Conservation (phyloP, 2,329 filamentous ascomycete species). For the Phaeosphaeriaceae sp. region DNA sequence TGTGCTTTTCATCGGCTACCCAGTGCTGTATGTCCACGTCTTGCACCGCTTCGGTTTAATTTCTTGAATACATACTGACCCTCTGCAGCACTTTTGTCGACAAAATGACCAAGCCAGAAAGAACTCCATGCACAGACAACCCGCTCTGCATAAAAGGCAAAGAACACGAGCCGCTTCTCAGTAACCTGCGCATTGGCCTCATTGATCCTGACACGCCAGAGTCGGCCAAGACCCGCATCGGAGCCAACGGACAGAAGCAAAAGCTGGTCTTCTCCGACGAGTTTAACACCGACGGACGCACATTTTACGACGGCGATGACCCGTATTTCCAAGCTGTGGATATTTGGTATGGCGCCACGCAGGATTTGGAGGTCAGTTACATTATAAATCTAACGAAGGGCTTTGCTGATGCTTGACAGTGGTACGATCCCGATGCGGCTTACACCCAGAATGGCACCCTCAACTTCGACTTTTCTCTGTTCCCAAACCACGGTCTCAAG, state of each 20-base stretch:
- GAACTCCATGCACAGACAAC: conserved; percentile 50
- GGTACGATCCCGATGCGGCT: conserved; percentile 74
- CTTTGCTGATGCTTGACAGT: conserved; percentile 50
- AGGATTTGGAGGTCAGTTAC: conserved; percentile 66
- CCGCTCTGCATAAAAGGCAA: conserved; percentile 60
- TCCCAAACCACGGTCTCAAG: conserved; percentile 68
- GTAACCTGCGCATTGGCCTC: conserved; percentile 66
- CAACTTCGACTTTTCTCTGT: conserved; percentile 70
- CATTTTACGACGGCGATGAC: conserved; percentile 75
- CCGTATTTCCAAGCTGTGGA: conserved; percentile 72
- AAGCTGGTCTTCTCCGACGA: conserved; percentile 76
- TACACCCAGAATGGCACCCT: conserved; percentile 68
- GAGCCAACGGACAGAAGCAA: conserved; percentile 66
- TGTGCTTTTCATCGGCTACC: conserved; percentile 72
- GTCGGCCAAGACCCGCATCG: conserved; percentile 62
- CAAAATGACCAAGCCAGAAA: conserved; percentile 47
- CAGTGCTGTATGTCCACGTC: conserved; percentile 67
- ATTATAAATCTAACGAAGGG: background rate
- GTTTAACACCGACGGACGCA: conserved; percentile 71
- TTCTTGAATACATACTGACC: conserved; percentile 16
- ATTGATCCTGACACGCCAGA: conserved; percentile 73
- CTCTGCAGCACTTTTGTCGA: conserved; percentile 64
- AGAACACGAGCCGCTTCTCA: conserved; percentile 58
- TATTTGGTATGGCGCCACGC: conserved; percentile 75
- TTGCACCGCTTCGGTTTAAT: background rate